Evolutionary conservation across 2,329 filamentous ascomycete genomes (phyloP), one percentile per base, ranked within the genome.

Genomic region (Pleoardoris graminearum): DNA sequence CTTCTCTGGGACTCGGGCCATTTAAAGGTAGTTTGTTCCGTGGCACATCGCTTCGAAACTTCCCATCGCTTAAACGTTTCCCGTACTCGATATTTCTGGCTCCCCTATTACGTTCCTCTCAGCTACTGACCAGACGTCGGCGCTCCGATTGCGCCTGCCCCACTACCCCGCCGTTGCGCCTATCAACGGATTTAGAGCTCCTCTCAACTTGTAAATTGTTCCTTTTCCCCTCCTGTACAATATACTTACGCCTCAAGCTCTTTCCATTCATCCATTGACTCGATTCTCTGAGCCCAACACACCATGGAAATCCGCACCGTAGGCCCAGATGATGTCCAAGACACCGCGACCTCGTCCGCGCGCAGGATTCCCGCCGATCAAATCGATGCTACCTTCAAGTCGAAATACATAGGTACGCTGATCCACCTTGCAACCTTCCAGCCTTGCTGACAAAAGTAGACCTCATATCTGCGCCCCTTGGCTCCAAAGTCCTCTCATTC

Each of bases 331-430:
- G 62, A 66, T 12, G 53, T 72, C 33, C 59, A 69, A 50, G 62
- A 63, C 39, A 62, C 65, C 23, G 59, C 57, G 12, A 66, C 57
- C 21, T 48, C 52, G 8, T 61, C 59, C 32, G 62, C 65, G 45
- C 74, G 68, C 25, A 65, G 67, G 21, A 69, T 83, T 35, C 71
- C 79, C 21, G 69, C 76, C 25, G 72, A 77, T 19, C 59, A 80
- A 39, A 85, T 85, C 55, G 80, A 84, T 66, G 58, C 72, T 4
- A 79, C 78, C 10, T 84, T 84, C 70, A 78, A 79, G 45, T 80
- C 79, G 37, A 78, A 79, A 53, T 83, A 80, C 63, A 83, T 76
- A 54, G 76, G 77, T 77, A 68, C 27, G 57, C 50, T 23, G 27
- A 25, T 37, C 8, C 33, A 29, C 27, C 23, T 39, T 16, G 27